Base-by-base conservation (phyloP, 176 grass and related monocot genomes). In the Echinochloa phyllopogon region DNA sequence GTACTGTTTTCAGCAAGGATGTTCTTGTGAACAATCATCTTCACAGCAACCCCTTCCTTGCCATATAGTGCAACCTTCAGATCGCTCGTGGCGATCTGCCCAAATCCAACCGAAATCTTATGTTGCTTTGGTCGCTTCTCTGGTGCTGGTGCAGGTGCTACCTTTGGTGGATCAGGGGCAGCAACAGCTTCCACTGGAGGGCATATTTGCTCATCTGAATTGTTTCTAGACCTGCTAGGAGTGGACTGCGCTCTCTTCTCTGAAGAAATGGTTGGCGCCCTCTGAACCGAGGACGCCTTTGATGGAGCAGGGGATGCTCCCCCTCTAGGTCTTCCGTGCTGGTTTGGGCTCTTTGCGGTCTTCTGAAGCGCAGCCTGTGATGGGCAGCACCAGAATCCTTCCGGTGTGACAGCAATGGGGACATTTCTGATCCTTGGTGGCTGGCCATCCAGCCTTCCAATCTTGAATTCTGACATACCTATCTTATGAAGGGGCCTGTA, bases 331-430 rank as follows among this genome's bases (percentile, higher is more conserved):
- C 85, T 97, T 44, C 65, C 85, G 67, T 84, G 89, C 39, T 87
- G 89, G 72, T 86, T 76, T 70, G 91, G 89, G 77, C 63, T 88
- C 81, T 86, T 92, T 3, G 65, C 69, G 16, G 82, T 90, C 75
- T 90, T 97, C 50, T 94, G 94, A 55, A 92, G 92, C 11, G 85
- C 68, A 5, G 87, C 89, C 45, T 90, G 94, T 49, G 92, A 97
- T 66, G 94, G 94, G 60, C 94, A 97, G 76, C 94, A 97, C 94
- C 94, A 97, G 58, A 97, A 97, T 50, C 89, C 94, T 88, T 92
- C 92, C 0, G 89, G 94, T 38, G 91, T 97, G 75, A 97, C 83
- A 0, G 94, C 94, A 79, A 97, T 90, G 0, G 94, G 94, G 18
- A 94, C 94, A 49, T 77, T 94, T 80, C 85, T 89, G 51, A 87